Percentiles rank a stretch among this genome's conserved stretches.
phyloP scores from a whole-genome alignment of 345 rosid species.

The Gossypium ekmanianum region DNA sequence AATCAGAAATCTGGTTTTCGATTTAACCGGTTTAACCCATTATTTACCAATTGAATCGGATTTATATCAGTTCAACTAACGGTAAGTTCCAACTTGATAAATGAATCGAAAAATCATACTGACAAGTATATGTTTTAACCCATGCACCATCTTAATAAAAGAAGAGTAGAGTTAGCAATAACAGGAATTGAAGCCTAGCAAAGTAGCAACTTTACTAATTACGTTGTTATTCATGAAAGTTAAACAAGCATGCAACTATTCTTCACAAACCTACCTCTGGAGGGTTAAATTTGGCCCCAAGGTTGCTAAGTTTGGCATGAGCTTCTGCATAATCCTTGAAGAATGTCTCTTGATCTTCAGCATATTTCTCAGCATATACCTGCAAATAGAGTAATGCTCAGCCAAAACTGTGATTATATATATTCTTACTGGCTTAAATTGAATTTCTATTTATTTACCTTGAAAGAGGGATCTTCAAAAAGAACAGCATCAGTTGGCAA shows the following conservation, averaged over 20 bases:
- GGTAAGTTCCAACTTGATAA: no score
- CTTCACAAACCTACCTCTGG: conserved; percentile 60
- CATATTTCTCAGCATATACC: conserved; percentile 91
- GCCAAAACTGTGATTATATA: conserved; percentile 10
- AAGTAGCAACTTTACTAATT: not conserved
- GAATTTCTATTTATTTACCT: conserved; percentile 38
- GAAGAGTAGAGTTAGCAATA: no score
- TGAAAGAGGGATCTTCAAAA: conserved; percentile 91
- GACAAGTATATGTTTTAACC: no score
- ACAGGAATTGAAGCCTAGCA: no score
- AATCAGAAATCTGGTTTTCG: no score
- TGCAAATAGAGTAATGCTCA: conserved; percentile 28
- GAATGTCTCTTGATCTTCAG: conserved; percentile 76
- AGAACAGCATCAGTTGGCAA: conserved; percentile 91
- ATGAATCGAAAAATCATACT: no score
- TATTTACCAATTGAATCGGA: no score
- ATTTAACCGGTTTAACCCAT: no score
- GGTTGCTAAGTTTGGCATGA: conserved; percentile 91
- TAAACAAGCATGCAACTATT: not conserved
- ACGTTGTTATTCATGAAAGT: not conserved
- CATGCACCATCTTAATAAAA: no score
- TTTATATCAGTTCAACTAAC: no score
- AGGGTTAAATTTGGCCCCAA: conserved; percentile 92
- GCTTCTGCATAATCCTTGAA: conserved; percentile 96
- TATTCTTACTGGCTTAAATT: not conserved